Percentiles rank a stretch among this genome's conserved stretches.
Evolutionary conservation across 176 grass and related monocot genomes (phyloP).

Genomic region (Secale cereale): DNA sequence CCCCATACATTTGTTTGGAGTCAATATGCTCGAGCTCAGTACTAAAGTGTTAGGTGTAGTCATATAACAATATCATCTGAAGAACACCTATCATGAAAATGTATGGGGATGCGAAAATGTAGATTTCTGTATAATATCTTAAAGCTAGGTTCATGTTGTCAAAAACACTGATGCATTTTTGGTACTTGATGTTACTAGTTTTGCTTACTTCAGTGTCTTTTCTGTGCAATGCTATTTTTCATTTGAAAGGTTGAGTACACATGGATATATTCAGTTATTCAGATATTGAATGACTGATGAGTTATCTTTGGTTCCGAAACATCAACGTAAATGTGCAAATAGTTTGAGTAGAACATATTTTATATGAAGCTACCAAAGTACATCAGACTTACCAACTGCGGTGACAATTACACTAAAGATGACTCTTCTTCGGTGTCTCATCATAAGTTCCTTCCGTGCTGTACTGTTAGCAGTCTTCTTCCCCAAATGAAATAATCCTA

Average conservation of each 20-base stretch:
- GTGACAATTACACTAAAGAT: constrained; percentile 74
- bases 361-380: neutral
- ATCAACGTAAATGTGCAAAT: neutral
- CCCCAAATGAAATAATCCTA: constrained; percentile 7
- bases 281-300: neutral
- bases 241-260: neutral
- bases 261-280: neutral
- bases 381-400: constrained; percentile 47
- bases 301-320: neutral
- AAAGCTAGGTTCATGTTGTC: neutral
- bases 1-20: neutral
- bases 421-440: constrained; percentile 66
- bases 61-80: neutral
- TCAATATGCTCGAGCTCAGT: constrained; percentile 3
- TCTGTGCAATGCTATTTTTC: neutral
- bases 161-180: neutral
- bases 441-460: constrained; percentile 64
- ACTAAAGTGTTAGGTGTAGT: neutral
- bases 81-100: neutral
- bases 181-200: neutral
- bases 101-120: too few relatives aligned
- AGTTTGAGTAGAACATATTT: neutral
- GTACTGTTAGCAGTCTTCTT: constrained; percentile 31
- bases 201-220: constrained; percentile 8
- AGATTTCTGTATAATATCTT: neutral